Conservation (phyloP, 2,329 filamentous ascomycete species). For the Corinectria fuckeliana region DNA sequence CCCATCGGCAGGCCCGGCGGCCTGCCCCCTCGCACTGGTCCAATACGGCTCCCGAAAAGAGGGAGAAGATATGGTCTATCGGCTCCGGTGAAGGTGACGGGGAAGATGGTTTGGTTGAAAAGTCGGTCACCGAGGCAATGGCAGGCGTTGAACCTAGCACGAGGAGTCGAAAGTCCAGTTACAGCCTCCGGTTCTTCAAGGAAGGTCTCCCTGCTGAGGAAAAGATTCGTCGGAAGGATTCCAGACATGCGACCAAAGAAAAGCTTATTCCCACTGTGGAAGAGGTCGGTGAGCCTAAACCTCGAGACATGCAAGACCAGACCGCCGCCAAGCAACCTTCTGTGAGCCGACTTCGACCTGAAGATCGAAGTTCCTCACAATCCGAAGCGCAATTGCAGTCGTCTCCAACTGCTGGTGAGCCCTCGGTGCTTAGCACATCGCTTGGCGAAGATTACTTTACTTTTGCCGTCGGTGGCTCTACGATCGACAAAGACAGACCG, state of each 20-base stretch:
- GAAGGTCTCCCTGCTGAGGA: constrained; percentile 68
- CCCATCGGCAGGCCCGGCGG: constrained; percentile 27
- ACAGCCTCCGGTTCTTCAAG: constrained; percentile 71
- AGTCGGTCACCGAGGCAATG: constrained; percentile 68
- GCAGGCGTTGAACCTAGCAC: constrained; percentile 67
- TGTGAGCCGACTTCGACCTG: constrained; percentile 17
- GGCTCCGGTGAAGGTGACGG: constrained; percentile 57
- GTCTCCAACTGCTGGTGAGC: constrained; percentile 20
- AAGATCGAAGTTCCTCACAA: constrained; percentile 20
- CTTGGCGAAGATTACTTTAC: constrained; percentile 37
- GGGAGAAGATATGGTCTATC: constrained; percentile 71
- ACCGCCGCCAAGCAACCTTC: constrained; percentile 12
- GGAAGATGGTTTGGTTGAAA: constrained; percentile 65
- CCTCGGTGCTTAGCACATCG: constrained; percentile 28
- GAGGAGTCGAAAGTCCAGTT: constrained; percentile 71
- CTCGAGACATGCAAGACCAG: background rate
- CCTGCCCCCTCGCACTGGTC: constrained; percentile 52
- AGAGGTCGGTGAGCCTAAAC: constrained; percentile 28
- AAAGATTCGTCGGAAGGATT: constrained; percentile 60
- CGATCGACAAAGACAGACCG: constrained; percentile 14
- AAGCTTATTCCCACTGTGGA: constrained; percentile 49
- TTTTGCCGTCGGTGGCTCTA: constrained; percentile 17
- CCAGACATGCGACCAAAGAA: constrained; percentile 46
- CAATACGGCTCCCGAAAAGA: constrained; percentile 60
- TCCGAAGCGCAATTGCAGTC: background rate